Base-by-base conservation (phyloP, 2,329 filamentous ascomycete genomes). In the Penicillium hordei region DNA sequence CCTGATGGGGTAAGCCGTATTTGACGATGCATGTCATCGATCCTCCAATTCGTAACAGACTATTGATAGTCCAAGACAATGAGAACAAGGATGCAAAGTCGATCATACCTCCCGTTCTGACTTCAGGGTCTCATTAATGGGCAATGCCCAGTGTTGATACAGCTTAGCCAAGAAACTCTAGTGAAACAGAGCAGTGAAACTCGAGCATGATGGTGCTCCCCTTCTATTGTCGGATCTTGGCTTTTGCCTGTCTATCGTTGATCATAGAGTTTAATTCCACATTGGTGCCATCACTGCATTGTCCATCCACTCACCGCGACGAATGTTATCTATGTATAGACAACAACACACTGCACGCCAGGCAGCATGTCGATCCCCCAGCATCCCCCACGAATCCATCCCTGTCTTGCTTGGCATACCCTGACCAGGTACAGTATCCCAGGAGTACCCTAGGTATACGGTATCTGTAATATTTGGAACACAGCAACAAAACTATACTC, bases 301-400 rank as follows among this genome's bases (percentile, higher is more conserved):
- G 15, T n/a, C 23, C 34, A 34, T 46, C 48, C 54, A 57, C 36
- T 53, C 43, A 52, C 15, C 39, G 13, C 15, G 21, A 21, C 6
- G 21, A 46, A 15, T 48, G 21, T 36, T 57, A 57, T 57, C 43
- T 42, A 48, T 34, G 33, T 34, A 34, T 52, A 52, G 48, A 45
- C 25, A 52, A 38, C 13, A 34, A 23, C 48, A 31, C 23, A 15
- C 25, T 39, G 52, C 48, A 52, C 48, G 19, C 34, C 48, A 36
- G 48, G 42, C 40, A 46, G 34, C 48, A 34, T 27, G 55, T 38
- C 42, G 55, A 57, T 57, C 55, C 19, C 34, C 38, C 21, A 19
- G 39, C 29, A 48, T 42, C 49, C 49, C 48, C 55, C 49, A 40
- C 55, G 49, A 57, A 53, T 53, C 34, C 5, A 57, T 53, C 55